Evolutionary conservation across 2,329 filamentous ascomycete genomes (phyloP), one percentile per base, ranked within the genome.

Genomic region (Daldinia sp.): DNA sequence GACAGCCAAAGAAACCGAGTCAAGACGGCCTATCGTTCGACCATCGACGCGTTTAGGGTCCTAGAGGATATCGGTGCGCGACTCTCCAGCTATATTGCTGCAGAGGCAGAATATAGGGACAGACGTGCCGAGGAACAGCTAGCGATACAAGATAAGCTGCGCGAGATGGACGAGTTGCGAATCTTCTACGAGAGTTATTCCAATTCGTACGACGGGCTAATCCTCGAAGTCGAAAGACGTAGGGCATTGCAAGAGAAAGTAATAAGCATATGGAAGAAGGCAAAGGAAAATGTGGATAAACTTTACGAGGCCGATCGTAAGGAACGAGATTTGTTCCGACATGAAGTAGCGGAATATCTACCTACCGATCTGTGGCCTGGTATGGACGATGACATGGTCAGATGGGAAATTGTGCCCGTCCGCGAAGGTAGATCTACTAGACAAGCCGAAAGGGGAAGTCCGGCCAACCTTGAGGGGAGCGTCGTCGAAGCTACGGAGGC

Each of bases 131-230:
- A 90, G 61, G 92, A 96, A 68, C 88, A 89, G 67, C 84, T 86
- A 3, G 83, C 83, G 15, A 91, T 98, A 21, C 82, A 84, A 32
- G 82, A 79, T 13, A 90, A 88, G 69, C 85, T 97, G 37, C 80
- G 84, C 8, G 92, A 96, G 72, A 90, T 98, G 77, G 87, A 90
- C 52, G 86, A 87, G 19, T 85, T 97, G 71, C 84, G 88, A 9
- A 82, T 86, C n/a, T 92, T 97, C 71, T 98, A 97, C 76, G 90
- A 94, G 63, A 89, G 90, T 15, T 99, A 98, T 72, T 83, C 91
- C 17, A 85, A 87, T 53, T 92, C 93, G 0, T 98, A 99, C 73
- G 90, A 93, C 69, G 88, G 90, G 17, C 81, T 99, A 10, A 84
- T 97, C 21, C 83, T 96, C 1, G 95, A 99, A 76, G 90, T 93